Evolutionary conservation across 2,329 filamentous ascomycete species (phyloP).

Genomic region (Penicillium nordicum): DNA sequence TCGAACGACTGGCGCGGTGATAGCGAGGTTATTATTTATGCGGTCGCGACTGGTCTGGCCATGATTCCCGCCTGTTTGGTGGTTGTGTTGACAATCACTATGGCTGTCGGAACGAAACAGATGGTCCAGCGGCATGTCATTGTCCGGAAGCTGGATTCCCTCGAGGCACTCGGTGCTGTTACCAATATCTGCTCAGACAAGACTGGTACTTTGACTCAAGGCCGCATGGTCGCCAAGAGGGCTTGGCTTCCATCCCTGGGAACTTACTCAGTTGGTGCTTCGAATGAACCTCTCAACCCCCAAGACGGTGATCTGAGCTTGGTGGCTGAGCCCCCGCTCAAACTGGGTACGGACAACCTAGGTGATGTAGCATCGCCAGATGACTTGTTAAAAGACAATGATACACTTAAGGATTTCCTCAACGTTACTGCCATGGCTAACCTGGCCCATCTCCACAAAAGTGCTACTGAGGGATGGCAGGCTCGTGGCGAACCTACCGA

Average conservation of each 20-base stretch:
- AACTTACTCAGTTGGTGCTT: constrained; percentile 56
- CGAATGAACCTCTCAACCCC: constrained; percentile 57
- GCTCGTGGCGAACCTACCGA: constrained; percentile 67
- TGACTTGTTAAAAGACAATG: constrained; percentile 46
- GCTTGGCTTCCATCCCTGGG: constrained; percentile 58
- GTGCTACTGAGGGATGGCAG: constrained; percentile 55
- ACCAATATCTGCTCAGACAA: constrained; percentile 58
- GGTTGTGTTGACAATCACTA: constrained; percentile 65
- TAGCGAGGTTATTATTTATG: constrained; percentile 63
- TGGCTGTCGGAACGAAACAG: constrained; percentile 59
- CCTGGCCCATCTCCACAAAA: constrained; percentile 59
- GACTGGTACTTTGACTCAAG: constrained; percentile 60
- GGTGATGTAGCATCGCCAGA: constrained; percentile 20
- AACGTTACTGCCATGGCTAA: constrained; percentile 65
- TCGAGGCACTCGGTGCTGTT: constrained; percentile 61
- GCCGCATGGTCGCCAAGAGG: constrained; percentile 62
- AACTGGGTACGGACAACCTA: constrained; percentile 27
- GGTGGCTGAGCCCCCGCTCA: constrained; percentile 30
- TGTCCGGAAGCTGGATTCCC: constrained; percentile 55
- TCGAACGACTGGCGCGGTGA: constrained; percentile 57
- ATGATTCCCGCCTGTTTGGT: constrained; percentile 64
- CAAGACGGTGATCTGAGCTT: constrained; percentile 49
- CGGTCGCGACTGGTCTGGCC: constrained; percentile 56
- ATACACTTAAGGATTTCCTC: constrained; percentile 54
- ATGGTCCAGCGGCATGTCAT: constrained; percentile 58